A percentile compares a stretch with the other conserved stretches of the same genome.
Conservation (phyloP, 257 asterid species). For the Sherardia arvensis region DNA sequence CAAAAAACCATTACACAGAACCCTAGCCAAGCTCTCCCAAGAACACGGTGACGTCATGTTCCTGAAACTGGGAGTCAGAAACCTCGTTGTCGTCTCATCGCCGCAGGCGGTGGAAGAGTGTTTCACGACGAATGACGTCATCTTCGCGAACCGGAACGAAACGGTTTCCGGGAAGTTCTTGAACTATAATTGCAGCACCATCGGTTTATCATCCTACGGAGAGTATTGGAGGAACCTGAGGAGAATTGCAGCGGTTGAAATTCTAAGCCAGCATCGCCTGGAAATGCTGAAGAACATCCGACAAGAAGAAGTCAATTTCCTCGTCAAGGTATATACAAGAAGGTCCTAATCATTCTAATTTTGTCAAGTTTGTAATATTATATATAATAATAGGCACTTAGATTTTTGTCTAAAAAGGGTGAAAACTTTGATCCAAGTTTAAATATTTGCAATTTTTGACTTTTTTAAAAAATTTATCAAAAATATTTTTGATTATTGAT, state of each 20-base stretch:
- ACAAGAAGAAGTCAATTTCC: constrained; percentile 11
- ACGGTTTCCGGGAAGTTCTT: neutral
- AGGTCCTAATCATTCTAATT: too few relatives aligned
- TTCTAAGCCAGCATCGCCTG: constrained; percentile 17
- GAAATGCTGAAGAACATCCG: constrained; percentile 11
- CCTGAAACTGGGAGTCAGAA: constrained; percentile 3
- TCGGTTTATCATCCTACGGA: constrained; percentile 6
- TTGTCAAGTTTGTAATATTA: too few relatives aligned
- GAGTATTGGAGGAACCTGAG: constrained; percentile 21
- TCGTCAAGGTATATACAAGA: neutral
- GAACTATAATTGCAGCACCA: neutral
- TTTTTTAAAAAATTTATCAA: too few relatives aligned
- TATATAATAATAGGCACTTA: too few relatives aligned
- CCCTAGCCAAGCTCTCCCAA: neutral
- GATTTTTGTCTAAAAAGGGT: too few relatives aligned
- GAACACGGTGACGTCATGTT: constrained; percentile 6
- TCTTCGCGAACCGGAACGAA: constrained; percentile 2
- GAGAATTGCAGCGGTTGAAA: constrained; percentile 12
- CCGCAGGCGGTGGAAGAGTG: constrained; percentile 13
- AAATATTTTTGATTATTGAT: too few relatives aligned
- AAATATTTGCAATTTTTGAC: too few relatives aligned
- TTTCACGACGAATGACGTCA: constrained; percentile 8
- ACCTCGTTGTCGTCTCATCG: constrained; percentile 7
- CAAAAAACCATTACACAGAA: constrained; percentile 6
- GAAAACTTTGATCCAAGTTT: too few relatives aligned